A percentile compares a stretch with the other conserved stretches of the same genome.
Conservation (phyloP, 371 early-diverging fungal species). For the Mucor sp. region DNA sequence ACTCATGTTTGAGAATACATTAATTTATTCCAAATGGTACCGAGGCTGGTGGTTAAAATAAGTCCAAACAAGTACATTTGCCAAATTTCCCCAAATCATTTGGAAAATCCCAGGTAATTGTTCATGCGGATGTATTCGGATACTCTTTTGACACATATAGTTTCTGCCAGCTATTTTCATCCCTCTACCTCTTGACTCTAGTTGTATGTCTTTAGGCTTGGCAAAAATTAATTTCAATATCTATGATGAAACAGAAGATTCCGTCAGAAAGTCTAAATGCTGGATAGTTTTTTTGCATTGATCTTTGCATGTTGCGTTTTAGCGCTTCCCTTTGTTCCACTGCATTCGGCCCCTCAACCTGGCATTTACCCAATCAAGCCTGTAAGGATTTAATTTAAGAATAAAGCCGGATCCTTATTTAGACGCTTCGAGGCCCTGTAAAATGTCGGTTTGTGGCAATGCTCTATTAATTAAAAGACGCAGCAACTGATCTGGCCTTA, state of each 20-base stretch:
- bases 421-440: neutral
- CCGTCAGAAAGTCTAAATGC: neutral
- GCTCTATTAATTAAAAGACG: no score
- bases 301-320: neutral
- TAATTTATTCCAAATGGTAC: neutral
- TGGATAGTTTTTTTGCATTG: neutral
- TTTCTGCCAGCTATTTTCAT: neutral
- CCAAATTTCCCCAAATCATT: neutral
- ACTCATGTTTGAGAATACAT: neutral
- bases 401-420: neutral
- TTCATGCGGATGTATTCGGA: slow-evolving; percentile 4
- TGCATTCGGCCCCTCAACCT: neutral
- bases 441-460: no score
- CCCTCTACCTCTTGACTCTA: neutral
- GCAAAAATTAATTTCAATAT: neutral
- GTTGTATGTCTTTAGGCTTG: neutral
- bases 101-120: neutral
- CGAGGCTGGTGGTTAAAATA: neutral
- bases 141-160: neutral
- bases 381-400: neutral
- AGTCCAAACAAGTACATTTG: neutral
- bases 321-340: neutral
- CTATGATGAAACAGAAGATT: neutral
- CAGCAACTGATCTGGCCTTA: no score
- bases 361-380: neutral